phyloP scores from a whole-genome alignment of 1,284 basidiomycete genomes.

The Trametes polyzona region DNA sequence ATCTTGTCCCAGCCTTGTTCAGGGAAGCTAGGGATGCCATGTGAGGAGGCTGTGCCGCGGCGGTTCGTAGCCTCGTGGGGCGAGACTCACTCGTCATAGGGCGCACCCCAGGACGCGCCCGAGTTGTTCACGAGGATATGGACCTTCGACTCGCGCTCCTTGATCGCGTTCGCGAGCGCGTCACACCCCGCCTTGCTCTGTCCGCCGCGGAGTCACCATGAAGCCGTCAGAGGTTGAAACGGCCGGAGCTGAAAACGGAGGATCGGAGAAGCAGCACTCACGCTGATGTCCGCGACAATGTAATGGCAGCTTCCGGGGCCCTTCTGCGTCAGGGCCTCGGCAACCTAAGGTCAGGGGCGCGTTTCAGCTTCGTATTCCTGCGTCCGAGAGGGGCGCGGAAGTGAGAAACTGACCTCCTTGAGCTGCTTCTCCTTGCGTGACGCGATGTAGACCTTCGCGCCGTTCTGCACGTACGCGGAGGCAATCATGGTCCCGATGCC shows the following conservation, averaged over 20 bases:
- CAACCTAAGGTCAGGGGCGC: slow-evolving; percentile 39
- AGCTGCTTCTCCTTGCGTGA: slow-evolving; percentile 80
- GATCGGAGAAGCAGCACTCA: slow-evolving; percentile 41
- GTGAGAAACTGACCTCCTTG: slow-evolving; percentile 62
- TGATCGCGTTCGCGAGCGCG: slow-evolving; percentile 69
- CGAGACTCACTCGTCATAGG: slow-evolving; percentile 53
- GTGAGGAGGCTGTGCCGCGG: neutral
- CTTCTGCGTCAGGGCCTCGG: slow-evolving; percentile 59
- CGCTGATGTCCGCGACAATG: slow-evolving; percentile 73
- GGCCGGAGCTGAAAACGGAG: neutral
- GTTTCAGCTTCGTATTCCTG: neutral
- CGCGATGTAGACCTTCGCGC: slow-evolving; percentile 76
- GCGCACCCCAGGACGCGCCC: slow-evolving; percentile 81
- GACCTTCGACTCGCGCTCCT: slow-evolving; percentile 68
- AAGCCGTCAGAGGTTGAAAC: neutral
- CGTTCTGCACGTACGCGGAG: slow-evolving; percentile 71
- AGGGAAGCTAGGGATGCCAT: slow-evolving; percentile 50
- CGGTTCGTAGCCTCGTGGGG: no score
- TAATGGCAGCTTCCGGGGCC: slow-evolving; percentile 68
- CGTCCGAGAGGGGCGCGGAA: neutral
- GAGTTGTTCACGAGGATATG: slow-evolving; percentile 85
- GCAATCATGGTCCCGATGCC: slow-evolving; percentile 86
- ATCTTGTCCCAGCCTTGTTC: slow-evolving; percentile 87
- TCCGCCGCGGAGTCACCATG: neutral
- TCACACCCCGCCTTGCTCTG: slow-evolving; percentile 84